Base-by-base conservation (phyloP, 164 flowering plant species). In the Magnolia officinalis region DNA sequence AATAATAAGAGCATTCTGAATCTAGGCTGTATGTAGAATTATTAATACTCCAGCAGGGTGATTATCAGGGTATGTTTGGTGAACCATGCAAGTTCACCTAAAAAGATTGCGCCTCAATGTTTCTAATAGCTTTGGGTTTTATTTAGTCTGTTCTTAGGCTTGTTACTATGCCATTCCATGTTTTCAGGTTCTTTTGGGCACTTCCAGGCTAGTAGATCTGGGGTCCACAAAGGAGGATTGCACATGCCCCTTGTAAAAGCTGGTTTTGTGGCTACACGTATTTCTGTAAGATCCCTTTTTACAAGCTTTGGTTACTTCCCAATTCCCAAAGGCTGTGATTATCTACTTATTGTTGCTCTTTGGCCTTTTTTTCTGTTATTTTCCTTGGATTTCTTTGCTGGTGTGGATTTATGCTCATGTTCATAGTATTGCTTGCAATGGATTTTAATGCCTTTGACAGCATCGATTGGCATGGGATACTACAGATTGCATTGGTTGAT, bases 201-300 rank as follows among this genome's bases (percentile, higher is more conserved):
- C 79, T 96, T 96, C 79, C 99, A 96, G 83, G 99, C 99, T 50
- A 96, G 99, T 85, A 88, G 83, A 76, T 92, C 99, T 67, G 97
- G 97, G 67, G 99, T 96, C 77, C 99, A 96, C 80, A 94, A 87
- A 84, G 99, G 99, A 76, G 95, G 95, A 72, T 72, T 94, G 77
- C 75, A 87, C 55, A 82, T 75, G 50, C 88, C 95, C 72, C 89
- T 94, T 81, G 98, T 94, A 66, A 91, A 88, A 83, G 93, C 98
- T 85, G 99, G 99, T 80, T 96, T 96, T 85, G 99, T 96, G 72
- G 99, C 99, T 18, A 96, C 99, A n/a, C 94, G 99, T 18, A 96
- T 94, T 71, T 96, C 99, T 66, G 99, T 95, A 85, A 87, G 91
- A 82, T 74, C 50, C 63, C 70, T 66, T 80, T 50, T 13, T 23